Evolutionary conservation across 345 rosid species (phyloP).

Genomic region (Crucihimalaya himalaica): DNA sequence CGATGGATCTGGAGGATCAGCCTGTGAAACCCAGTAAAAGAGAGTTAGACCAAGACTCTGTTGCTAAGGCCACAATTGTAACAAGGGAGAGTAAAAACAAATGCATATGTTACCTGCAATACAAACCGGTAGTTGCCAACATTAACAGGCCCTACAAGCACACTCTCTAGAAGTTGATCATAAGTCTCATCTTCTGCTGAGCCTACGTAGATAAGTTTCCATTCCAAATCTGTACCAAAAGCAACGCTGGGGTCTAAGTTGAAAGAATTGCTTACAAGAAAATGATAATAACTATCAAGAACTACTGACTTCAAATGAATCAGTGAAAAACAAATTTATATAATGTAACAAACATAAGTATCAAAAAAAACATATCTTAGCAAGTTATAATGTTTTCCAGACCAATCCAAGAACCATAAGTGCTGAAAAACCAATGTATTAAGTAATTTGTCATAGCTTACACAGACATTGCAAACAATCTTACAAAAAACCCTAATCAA

Average conservation of each 20-base stretch:
- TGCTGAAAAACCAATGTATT: background rate
- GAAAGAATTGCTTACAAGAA: background rate
- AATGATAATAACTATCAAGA: background rate
- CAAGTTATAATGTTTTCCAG: background rate
- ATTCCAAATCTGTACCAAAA: slow-evolving; percentile 68
- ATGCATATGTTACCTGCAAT: slow-evolving; percentile 53
- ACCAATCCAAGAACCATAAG: background rate
- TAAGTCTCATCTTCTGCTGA: slow-evolving; percentile 91
- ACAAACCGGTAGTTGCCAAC: slow-evolving; percentile 85
- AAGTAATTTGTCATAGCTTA: background rate
- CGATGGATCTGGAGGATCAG: slow-evolving; percentile 90
- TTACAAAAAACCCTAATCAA: background rate
- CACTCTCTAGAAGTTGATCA: slow-evolving; percentile 79
- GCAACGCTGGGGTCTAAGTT: background rate
- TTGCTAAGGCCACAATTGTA: background rate
- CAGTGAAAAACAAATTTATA: too few relatives aligned
- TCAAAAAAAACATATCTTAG: background rate
- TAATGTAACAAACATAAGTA: too few relatives aligned
- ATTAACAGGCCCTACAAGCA: slow-evolving; percentile 87
- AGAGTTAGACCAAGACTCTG: background rate
- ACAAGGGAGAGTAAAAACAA: background rate
- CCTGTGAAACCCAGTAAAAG: slow-evolving; percentile 41
- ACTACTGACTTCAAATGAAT: too few relatives aligned
- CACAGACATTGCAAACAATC: background rate
- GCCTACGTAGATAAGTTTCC: slow-evolving; percentile 90